Evolutionary conservation across 2,329 filamentous ascomycete species (phyloP).

Genomic region (Sporothrix pseudoabietina): DNA sequence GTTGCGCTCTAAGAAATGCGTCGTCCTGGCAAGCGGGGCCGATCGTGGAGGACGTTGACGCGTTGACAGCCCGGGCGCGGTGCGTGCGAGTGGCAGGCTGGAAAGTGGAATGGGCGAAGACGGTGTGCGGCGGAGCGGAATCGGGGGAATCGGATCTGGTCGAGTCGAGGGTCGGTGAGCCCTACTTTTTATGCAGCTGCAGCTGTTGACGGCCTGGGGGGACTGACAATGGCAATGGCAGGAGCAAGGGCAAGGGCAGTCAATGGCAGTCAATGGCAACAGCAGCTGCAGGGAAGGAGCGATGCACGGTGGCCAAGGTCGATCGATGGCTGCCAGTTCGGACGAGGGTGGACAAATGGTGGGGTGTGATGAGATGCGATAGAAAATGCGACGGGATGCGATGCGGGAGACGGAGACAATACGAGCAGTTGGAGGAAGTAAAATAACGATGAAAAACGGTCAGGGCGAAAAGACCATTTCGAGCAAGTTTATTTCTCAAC

Average conservation of each 20-base stretch:
- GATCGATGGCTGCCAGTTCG: neutral
- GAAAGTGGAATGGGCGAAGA: neutral
- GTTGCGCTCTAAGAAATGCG: neutral
- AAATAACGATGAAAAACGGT: neutral
- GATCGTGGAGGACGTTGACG: neutral
- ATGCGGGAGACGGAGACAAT: neutral
- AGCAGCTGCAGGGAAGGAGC: neutral
- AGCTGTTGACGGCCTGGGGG: neutral
- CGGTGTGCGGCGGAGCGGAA: conserved; percentile 19
- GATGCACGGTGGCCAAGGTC: neutral
- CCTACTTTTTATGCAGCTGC: conserved; percentile 10
- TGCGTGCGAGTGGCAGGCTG: neutral
- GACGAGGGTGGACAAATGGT: neutral
- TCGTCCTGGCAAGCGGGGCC: neutral
- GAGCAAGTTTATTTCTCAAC: neutral
- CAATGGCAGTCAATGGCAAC: neutral
- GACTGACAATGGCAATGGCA: neutral
- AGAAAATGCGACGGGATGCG: neutral
- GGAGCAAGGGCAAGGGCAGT: neutral
- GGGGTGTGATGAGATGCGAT: neutral
- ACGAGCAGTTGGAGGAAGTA: neutral
- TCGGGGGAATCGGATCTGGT: conserved; percentile 22
- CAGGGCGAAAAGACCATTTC: neutral
- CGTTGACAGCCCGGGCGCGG: neutral
- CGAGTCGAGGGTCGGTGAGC: conserved; percentile 21